Base-by-base conservation (phyloP, 2,329 filamentous ascomycete species). In the Apiospora sp. region DNA sequence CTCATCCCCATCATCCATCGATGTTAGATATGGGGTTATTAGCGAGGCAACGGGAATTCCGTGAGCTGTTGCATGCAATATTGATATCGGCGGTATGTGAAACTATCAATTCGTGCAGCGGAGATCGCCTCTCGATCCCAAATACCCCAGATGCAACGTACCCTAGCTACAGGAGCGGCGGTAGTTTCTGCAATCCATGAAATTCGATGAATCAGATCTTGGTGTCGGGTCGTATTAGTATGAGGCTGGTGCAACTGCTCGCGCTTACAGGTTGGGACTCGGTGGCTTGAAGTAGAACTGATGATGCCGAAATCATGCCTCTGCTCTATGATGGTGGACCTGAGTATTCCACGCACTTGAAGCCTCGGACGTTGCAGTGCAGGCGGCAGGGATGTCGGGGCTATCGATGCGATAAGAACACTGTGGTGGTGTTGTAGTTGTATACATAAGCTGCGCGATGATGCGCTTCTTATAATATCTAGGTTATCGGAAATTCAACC, bases 121-220 rank as follows among this genome's bases (percentile, higher is more conserved):
- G 27, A 61, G 27, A 61, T 61, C 16, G 27, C 27, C 27, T 24
- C 22, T 67, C 64, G 67, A 72, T 70, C 54, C 67, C 67, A 19
- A 48, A 41, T 67, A 49, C 37, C 61, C 34, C 14, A 27, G 43
- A 54, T 44, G 27, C 24, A 43, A 37, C 6, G 51, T 6, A 43
- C 54, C 54, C 54, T 37, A 10, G 54, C 54, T 68, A 22, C 41
- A 44, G 16, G 44, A 12, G 44, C 27, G 7, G 16, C 67, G 69
- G 72, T 48, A 48, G 37, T 41, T 10, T 41, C 10, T 41, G 37
- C 8, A 54, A 27, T 44, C 69, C 58, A 12, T 68, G 22, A 41
- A 41, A 44, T 73, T 73, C 72, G 69, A 69, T 73, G 69, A 73
- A 71, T 70, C 72, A 73, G 72, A 73, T n/a, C n/a, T 30, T 37